phyloP scores from a whole-genome alignment of 257 asterid genomes.

The Solanum gracilifrons region DNA sequence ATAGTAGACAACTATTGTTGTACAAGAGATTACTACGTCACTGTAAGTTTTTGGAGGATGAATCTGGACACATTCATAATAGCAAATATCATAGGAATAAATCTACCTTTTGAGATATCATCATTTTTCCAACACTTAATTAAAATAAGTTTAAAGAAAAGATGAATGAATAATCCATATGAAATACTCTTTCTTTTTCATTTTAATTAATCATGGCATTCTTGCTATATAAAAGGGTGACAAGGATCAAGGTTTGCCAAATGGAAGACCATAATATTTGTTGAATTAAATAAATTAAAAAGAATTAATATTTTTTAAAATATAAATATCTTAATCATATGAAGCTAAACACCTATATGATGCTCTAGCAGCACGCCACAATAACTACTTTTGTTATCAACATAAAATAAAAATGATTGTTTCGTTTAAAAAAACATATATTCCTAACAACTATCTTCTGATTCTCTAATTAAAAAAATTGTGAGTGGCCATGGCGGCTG shows the following conservation, averaged over 20 bases:
- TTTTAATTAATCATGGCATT: neutral
- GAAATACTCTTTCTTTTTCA: neutral
- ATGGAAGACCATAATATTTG: neutral
- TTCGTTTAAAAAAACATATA: neutral
- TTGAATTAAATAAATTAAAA: neutral
- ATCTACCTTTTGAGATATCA: neutral
- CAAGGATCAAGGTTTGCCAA: neutral
- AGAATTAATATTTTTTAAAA: neutral
- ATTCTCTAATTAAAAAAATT: neutral
- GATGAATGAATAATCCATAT: neutral
- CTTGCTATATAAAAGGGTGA: neutral
- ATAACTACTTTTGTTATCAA: neutral
- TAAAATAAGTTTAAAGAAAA: neutral
- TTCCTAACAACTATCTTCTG: neutral
- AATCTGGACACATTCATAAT: neutral
- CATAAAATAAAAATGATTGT: neutral
- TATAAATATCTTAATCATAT: neutral
- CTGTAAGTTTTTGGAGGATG: neutral
- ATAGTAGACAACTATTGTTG: too few species aligned
- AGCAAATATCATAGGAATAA: neutral
- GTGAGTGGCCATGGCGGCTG: neutral
- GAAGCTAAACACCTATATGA: neutral
- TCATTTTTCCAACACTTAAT: neutral
- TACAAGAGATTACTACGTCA: neutral
- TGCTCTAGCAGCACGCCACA: neutral